Evolutionary conservation across 805 yeast species (phyloP).

Genomic region (Yarrowia sp.): DNA sequence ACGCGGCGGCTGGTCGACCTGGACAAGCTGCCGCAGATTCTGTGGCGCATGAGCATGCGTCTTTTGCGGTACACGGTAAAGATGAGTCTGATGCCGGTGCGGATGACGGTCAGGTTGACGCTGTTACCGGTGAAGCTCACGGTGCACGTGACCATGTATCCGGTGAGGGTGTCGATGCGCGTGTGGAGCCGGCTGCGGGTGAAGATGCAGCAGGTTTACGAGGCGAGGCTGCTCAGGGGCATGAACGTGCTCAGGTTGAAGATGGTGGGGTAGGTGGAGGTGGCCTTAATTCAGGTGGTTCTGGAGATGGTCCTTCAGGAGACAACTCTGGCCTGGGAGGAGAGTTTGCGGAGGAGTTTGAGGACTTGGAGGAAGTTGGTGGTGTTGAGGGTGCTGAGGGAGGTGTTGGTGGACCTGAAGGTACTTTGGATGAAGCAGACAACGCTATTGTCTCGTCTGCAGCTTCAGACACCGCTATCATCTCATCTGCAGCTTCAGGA

Average conservation of each 20-base stretch:
- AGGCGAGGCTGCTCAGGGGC: conserved; percentile 11
- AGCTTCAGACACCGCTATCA: no score
- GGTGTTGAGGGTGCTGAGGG: no score
- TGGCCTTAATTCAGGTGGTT: no score
- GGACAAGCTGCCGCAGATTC: conserved; percentile 16
- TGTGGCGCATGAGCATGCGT: conserved; percentile 16
- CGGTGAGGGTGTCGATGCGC: conserved; percentile 14
- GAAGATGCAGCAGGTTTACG: conserved; percentile 17
- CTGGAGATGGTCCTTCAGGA: no score
- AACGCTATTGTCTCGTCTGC: no score
- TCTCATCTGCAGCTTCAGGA: background rate
- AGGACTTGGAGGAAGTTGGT: conserved; percentile 1
- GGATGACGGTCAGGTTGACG: conserved; percentile 5
- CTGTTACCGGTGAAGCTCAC: conserved; percentile 17
- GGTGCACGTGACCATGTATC: conserved; percentile 17
- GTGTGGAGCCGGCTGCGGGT: conserved; percentile 15
- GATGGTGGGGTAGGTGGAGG: conserved; percentile 11
- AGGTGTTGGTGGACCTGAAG: no score
- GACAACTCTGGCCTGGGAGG: no score
- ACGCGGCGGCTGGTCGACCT: conserved; percentile 1
- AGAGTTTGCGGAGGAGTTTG: background rate
- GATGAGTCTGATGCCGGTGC: conserved; percentile 12
- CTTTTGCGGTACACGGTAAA: conserved; percentile 21
- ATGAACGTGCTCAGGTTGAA: conserved; percentile 15
- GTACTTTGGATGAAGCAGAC: no score